These are phyloP conservation scores for Pythium scleroteichum DNA, from an alignment of 352 stramenopile genomes.

Conservation along the genomic window DNA sequence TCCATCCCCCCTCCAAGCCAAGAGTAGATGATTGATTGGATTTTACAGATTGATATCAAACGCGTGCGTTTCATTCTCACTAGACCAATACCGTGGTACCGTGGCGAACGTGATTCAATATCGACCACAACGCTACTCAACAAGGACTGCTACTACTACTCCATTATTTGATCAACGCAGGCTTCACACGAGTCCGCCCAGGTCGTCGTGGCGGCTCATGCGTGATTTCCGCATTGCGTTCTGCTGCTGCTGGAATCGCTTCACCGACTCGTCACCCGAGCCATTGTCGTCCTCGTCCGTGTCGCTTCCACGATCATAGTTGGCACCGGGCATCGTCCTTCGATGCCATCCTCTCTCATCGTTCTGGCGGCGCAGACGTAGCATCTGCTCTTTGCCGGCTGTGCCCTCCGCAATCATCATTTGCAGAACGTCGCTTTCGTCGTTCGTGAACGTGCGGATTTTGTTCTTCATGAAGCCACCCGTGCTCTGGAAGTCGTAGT, in stretches of 20 bases:
- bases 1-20: slow-evolving; percentile 6
- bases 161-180: neutral
- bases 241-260: slow-evolving; percentile 30
- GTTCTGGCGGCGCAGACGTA: slow-evolving; percentile 59
- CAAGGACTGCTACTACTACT: slow-evolving; percentile 1
- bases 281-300: slow-evolving; percentile 49
- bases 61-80: slow-evolving; percentile 19
- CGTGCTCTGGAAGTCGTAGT: slow-evolving; percentile 55
- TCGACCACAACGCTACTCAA: neutral
- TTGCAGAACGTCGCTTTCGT: slow-evolving; percentile 73
- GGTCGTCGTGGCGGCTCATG: slow-evolving; percentile 22
- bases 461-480: slow-evolving; percentile 65
- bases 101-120: neutral
- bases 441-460: slow-evolving; percentile 52
- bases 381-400: slow-evolving; percentile 64
- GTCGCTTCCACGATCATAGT: slow-evolving; percentile 43
- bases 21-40: slow-evolving; percentile 22
- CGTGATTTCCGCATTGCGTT: slow-evolving; percentile 48
- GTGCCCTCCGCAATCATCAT: slow-evolving; percentile 83
- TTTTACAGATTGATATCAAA: slow-evolving; percentile 25
- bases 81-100: neutral
- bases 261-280: slow-evolving; percentile 30
- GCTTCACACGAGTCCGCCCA: slow-evolving; percentile 22
- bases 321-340: slow-evolving; percentile 38
- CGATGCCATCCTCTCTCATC: slow-evolving; percentile 68